Evolutionary conservation across 1,139 yeast species (phyloP), one percentile per base, ranked within the genome.

Genomic region (Suhomyces chickasaworum): DNA sequence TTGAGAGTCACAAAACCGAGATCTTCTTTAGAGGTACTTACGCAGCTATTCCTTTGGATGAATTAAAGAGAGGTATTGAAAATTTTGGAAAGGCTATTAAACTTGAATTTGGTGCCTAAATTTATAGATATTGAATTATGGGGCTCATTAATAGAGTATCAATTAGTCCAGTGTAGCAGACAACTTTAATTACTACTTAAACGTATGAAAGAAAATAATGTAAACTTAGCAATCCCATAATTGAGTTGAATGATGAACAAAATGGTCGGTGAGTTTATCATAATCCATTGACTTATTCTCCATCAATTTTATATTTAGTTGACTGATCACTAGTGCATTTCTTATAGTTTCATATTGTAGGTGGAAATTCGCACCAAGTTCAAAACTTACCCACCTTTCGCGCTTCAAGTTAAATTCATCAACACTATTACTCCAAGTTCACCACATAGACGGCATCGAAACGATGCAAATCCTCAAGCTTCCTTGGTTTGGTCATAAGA

Each of bases 21-120:
- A 68, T 88, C 58, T 88, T 84, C 74, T 89, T 87, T 75, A 83
- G 97, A 71, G 97, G 96, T 42, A 89, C 97, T 18, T 90, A 86
- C 60, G 96, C 95, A 36, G 88, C 95, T 38, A 95, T 86, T 39
- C 83, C 89, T 23, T 75, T 80, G 50, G 89, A 81, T 47, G 67
- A 75, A 49, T 75, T 87, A 61, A 78, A 64, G 35, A 56, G 58
- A 32, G 96, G 93, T 35, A 67, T 88, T 53, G 75, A 79, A 61
- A 77, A 83, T 57, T 84, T 86, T 57, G 90, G 88, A 45, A 70
- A 72, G 51, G 86, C 87, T 46, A 69, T 78, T 39, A 66, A 69
- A 52, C 66, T 70, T 39, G 85, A 75, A 54, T 75, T 54, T 53
- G 69, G 65, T 10, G 32, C 32, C 10, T 29, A 29, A 15, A 29